Percentiles rank a stretch among this genome's conserved stretches.
phyloP scores from a whole-genome alignment of 2,329 filamentous ascomycete genomes.

The Monilinia aucupariae region DNA sequence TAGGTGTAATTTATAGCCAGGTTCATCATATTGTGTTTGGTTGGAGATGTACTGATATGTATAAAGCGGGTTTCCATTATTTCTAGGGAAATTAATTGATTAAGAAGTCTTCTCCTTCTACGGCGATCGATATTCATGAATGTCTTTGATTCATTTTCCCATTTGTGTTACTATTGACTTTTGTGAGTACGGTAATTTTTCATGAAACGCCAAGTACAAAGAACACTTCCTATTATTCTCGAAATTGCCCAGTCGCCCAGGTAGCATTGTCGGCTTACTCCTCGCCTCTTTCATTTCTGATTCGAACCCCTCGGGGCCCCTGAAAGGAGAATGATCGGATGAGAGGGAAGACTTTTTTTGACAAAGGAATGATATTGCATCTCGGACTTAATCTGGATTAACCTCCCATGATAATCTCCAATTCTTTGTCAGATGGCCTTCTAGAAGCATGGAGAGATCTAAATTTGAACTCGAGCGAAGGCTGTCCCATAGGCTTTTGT shows the following conservation, averaged over 20 bases:
- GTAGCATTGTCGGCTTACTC: background rate
- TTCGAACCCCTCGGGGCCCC: background rate
- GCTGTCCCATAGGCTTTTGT: background rate
- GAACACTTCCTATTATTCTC: background rate
- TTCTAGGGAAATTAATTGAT: background rate
- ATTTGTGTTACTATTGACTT: background rate
- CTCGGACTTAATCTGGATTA: background rate
- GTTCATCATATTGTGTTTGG: background rate
- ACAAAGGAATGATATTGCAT: conserved; percentile 5
- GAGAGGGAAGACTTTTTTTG: background rate
- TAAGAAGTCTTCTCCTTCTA: background rate
- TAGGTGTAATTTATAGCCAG: background rate
- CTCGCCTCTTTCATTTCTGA: background rate
- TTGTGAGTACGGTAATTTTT: background rate
- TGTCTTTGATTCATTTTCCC: background rate
- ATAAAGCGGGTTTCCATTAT: background rate
- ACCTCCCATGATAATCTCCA: background rate
- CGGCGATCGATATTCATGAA: background rate
- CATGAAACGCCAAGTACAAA: conserved; percentile 1
- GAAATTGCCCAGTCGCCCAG: conserved; percentile 6
- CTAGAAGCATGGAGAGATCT: background rate
- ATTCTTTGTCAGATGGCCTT: conserved; percentile 5
- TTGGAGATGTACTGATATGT: conserved; percentile 4
- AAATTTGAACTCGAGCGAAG: conserved; percentile 7
- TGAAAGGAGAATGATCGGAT: background rate